A percentile compares a stretch with the other conserved stretches of the same genome.
Conservation (phyloP, 176 grass and related monocot genomes). For the Paspalum notatum region DNA sequence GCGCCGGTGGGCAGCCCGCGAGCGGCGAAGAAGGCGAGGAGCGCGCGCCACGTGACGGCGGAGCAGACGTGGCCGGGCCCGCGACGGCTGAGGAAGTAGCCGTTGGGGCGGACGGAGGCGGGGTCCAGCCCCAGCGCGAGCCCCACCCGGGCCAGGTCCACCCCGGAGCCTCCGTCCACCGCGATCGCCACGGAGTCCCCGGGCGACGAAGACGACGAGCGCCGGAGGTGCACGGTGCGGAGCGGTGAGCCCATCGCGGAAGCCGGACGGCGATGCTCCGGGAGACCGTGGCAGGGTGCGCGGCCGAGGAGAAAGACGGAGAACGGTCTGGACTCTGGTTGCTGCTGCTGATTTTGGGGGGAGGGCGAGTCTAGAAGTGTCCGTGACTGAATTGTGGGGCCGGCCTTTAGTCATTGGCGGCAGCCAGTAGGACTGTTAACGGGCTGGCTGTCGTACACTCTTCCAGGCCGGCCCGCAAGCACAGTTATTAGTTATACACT, state of each 20-base stretch:
- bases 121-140: slow-evolving; percentile 61
- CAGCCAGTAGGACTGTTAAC: background rate
- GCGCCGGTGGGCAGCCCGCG: slow-evolving; percentile 52
- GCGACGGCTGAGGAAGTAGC: slow-evolving; percentile 74
- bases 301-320: background rate
- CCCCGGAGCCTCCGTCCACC: slow-evolving; percentile 38
- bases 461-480: background rate
- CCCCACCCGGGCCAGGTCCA: slow-evolving; percentile 54
- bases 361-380: slow-evolving; percentile 33
- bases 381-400: background rate
- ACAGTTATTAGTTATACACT: background rate
- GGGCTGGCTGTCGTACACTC: background rate
- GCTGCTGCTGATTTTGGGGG: background rate
- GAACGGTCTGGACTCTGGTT: slow-evolving; percentile 46
- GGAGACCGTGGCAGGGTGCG: background rate
- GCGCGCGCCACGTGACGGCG: slow-evolving; percentile 59
- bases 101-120: slow-evolving; percentile 60
- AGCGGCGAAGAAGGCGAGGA: slow-evolving; percentile 62
- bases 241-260: slow-evolving; percentile 13
- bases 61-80: slow-evolving; percentile 42
- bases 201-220: background rate
- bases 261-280: background rate
- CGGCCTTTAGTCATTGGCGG: background rate
- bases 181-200: slow-evolving; percentile 11
- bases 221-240: slow-evolving; percentile 30